Percentiles rank a stretch among this genome's conserved stretches.
Conservation (phyloP, 2,329 filamentous ascomycete genomes). For the Sphaerostilbella broomeana region DNA sequence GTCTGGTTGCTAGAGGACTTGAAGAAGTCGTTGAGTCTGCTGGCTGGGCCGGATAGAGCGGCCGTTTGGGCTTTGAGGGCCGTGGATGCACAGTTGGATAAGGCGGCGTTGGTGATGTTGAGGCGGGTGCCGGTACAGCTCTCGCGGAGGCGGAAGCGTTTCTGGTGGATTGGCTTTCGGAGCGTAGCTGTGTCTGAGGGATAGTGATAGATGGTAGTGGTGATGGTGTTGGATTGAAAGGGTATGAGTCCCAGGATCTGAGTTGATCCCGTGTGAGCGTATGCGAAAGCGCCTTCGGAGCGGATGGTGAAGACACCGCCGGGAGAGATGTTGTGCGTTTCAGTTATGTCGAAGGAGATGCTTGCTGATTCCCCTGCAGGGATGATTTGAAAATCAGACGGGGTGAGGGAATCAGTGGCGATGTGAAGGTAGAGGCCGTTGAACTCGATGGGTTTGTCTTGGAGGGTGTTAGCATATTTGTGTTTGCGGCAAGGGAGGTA, state of each 20-base stretch:
- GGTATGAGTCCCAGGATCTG: constrained; percentile 48
- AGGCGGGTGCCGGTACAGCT: constrained; percentile 47
- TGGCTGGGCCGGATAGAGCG: constrained; percentile 41
- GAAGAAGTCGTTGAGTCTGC: constrained; percentile 56
- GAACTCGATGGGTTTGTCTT: constrained; percentile 39
- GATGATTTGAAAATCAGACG: constrained; percentile 45
- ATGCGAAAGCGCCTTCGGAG: constrained; percentile 50
- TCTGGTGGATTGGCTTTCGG: constrained; percentile 39
- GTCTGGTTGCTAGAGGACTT: constrained; percentile 44
- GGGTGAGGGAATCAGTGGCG: constrained; percentile 35
- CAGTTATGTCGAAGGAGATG: constrained; percentile 47
- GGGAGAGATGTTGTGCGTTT: constrained; percentile 44
- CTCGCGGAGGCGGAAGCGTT: constrained; percentile 45
- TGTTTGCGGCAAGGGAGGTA: no score
- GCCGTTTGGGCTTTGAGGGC: constrained; percentile 47
- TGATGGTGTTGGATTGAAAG: constrained; percentile 54
- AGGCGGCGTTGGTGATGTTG: constrained; percentile 40
- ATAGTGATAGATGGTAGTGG: constrained; percentile 49
- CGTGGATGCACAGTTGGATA: constrained; percentile 47
- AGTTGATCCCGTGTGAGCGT: constrained; percentile 44
- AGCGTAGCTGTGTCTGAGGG: constrained; percentile 46
- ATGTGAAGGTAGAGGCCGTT: constrained; percentile 48
- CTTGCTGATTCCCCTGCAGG: constrained; percentile 43
- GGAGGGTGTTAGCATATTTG: not conserved
- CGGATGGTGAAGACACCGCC: constrained; percentile 52